Conservation (phyloP, 164 flowering plant genomes). For the Annona cherimola region DNA sequence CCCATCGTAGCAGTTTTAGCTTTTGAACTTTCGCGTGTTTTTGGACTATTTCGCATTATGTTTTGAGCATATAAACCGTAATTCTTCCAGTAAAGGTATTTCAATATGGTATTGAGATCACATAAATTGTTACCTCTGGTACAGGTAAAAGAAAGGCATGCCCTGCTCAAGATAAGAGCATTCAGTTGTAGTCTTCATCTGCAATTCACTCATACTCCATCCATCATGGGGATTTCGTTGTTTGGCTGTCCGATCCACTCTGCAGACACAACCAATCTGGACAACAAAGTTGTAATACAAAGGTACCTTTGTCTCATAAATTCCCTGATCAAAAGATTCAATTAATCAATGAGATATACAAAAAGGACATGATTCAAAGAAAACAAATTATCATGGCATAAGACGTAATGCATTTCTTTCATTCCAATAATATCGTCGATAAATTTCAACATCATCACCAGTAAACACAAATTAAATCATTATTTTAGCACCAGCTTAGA, state of each 20-base stretch:
- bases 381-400: background rate
- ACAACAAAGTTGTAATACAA: slow-evolving; percentile 66
- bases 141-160: slow-evolving; percentile 80
- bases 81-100: background rate
- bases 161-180: slow-evolving; percentile 76
- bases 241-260: slow-evolving; percentile 69
- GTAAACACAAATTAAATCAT: too few species aligned
- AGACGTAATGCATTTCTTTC: too few species aligned
- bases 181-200: slow-evolving; percentile 98
- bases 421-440: too few species aligned
- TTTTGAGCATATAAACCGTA: background rate
- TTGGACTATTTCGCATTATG: background rate
- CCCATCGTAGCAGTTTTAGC: background rate
- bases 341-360: background rate
- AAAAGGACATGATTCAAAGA: background rate
- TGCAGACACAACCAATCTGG: slow-evolving; percentile 96
- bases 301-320: slow-evolving; percentile 87
- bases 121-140: slow-evolving; percentile 59
- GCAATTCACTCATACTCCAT: slow-evolving; percentile 77
- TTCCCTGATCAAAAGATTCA: slow-evolving; percentile 56
- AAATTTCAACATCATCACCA: too few species aligned
- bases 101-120: background rate
- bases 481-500: too few species aligned
- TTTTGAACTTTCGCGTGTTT: background rate
- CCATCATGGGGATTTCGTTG: slow-evolving; percentile 56